Conservation (phyloP, 2,329 filamentous ascomycete genomes). For the Stagonosporopsis rhizophila region DNA sequence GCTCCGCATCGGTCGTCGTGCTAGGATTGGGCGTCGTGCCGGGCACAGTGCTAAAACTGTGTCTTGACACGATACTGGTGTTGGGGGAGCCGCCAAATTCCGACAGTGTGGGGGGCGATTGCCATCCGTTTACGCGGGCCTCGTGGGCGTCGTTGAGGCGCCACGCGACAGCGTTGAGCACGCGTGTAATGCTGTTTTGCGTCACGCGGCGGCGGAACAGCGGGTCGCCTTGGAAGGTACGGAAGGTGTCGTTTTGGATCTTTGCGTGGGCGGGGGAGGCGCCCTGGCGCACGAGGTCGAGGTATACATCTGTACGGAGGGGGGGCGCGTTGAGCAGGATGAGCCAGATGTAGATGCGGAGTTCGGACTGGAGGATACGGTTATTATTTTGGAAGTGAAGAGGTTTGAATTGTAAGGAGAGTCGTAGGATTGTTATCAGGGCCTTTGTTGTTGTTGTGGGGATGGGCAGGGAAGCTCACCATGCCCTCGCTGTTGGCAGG, state of each 20-base stretch:
- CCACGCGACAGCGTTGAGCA: slow-evolving; percentile 96
- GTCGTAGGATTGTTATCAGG: background rate
- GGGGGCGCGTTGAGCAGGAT: slow-evolving; percentile 89
- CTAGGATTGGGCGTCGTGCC: slow-evolving; percentile 42
- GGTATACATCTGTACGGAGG: slow-evolving; percentile 85
- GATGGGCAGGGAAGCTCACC: slow-evolving; percentile 56
- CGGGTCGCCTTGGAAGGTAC: slow-evolving; percentile 95
- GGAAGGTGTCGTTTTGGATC: slow-evolving; percentile 98
- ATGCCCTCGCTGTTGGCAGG: slow-evolving; percentile 82
- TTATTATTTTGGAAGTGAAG: slow-evolving; percentile 2
- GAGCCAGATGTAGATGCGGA: slow-evolving; percentile 95
- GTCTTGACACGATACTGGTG: slow-evolving; percentile 44
- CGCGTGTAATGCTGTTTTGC: slow-evolving; percentile 90
- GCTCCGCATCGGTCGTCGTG: slow-evolving; percentile 60
- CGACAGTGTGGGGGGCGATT: slow-evolving; percentile 57
- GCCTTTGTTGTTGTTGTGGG: slow-evolving; percentile 2
- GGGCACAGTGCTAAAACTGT: slow-evolving; percentile 32
- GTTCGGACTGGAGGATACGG: slow-evolving; percentile 70
- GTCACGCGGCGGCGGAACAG: slow-evolving; percentile 94
- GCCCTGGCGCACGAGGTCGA: slow-evolving; percentile 88
- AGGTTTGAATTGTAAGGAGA: background rate
- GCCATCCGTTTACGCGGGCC: slow-evolving; percentile 62
- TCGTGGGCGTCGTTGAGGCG: slow-evolving; percentile 80
- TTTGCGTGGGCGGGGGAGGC: slow-evolving; percentile 95
- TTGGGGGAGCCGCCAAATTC: slow-evolving; percentile 59